Percentiles rank a stretch among this genome's conserved stretches.
Conservation (phyloP, 2,329 filamentous ascomycete species). For the Penicillium paneum region DNA sequence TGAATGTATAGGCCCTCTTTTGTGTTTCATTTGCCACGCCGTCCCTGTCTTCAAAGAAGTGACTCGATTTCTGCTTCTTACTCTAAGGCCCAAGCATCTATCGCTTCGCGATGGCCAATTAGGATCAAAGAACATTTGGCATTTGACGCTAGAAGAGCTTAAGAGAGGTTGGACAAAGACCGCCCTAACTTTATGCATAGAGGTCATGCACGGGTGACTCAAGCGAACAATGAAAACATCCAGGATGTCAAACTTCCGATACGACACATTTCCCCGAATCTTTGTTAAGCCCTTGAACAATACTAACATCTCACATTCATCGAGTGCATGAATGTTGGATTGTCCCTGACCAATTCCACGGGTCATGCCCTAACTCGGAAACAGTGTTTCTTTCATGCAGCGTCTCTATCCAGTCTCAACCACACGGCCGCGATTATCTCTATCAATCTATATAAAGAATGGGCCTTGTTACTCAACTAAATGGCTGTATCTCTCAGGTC, state of each 20-base stretch:
- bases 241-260: neutral
- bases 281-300: slow-evolving; percentile 4
- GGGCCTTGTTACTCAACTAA: neutral
- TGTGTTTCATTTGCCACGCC: neutral
- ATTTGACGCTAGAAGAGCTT: neutral
- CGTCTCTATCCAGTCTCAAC: no score
- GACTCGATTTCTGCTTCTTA: neutral
- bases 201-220: neutral
- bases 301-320: slow-evolving; percentile 1
- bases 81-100: neutral
- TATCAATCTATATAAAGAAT: neutral
- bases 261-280: neutral
- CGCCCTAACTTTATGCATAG: neutral
- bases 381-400: neutral
- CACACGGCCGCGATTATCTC: neutral
- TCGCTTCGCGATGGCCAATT: neutral
- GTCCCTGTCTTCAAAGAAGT: neutral
- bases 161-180: neutral
- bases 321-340: neutral
- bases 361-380: neutral
- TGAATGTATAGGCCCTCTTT: neutral
- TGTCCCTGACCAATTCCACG: neutral
- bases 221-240: neutral
- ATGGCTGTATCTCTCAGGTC: neutral
- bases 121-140: neutral